phyloP scores from a whole-genome alignment of 1,284 basidiomycete species.

The Cryptococcus sp. region DNA sequence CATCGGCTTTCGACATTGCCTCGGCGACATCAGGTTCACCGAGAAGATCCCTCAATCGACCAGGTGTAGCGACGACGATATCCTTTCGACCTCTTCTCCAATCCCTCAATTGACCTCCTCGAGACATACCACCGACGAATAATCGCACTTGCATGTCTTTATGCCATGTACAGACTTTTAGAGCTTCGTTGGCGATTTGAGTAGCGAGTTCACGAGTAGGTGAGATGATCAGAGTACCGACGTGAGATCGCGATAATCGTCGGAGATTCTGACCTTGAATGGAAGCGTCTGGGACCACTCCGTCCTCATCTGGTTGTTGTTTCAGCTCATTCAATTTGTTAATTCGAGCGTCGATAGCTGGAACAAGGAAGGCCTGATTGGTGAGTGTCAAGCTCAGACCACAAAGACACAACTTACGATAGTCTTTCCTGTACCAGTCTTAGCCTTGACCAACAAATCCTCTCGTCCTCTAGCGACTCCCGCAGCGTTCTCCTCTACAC shows the following conservation, averaged over 20 bases:
- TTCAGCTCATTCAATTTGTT: slow-evolving; percentile 32
- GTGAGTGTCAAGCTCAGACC: neutral
- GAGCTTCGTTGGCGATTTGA: slow-evolving; percentile 85
- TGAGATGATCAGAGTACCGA: slow-evolving; percentile 79
- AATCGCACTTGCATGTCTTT: slow-evolving; percentile 65
- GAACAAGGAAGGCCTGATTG: slow-evolving; percentile 70
- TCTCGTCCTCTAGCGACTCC: slow-evolving; percentile 22
- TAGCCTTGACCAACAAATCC: slow-evolving; percentile 55
- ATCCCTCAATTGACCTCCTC: slow-evolving; percentile 61
- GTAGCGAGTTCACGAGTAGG: slow-evolving; percentile 92
- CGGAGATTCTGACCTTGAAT: slow-evolving; percentile 28
- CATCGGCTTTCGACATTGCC: slow-evolving; percentile 57
- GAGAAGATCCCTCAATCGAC: slow-evolving; percentile 77
- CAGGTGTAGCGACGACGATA: slow-evolving; percentile 89
- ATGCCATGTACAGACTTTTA: slow-evolving; percentile 63
- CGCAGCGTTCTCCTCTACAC: neutral
- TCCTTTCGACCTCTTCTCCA: slow-evolving; percentile 67
- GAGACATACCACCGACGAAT: slow-evolving; percentile 75
- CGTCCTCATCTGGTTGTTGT: slow-evolving; percentile 16
- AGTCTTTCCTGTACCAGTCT: slow-evolving; percentile 91
- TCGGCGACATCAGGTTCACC: slow-evolving; percentile 58
- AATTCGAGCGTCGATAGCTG: slow-evolving; percentile 73
- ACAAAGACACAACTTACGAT: slow-evolving; percentile 45
- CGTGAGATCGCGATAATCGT: slow-evolving; percentile 51
- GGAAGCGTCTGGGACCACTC: slow-evolving; percentile 15